Evolutionary conservation across 306 rosid species (phyloP).

Genomic region (Prunus fruticosa): DNA sequence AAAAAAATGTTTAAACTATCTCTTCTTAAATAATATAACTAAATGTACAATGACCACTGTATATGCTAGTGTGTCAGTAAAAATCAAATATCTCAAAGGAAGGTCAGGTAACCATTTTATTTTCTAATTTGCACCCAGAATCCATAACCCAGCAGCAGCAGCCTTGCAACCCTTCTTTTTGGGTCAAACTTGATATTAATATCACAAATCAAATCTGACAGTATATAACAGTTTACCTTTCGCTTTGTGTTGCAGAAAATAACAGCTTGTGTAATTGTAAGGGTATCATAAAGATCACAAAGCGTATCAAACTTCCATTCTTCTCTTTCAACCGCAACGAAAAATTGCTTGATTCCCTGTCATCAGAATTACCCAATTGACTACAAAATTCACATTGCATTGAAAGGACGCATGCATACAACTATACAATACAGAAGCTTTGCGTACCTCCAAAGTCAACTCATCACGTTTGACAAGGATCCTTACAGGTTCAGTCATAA

Average conservation of each 20-base stretch:
- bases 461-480: constrained; percentile 99
- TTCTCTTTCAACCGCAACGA: constrained; percentile 94
- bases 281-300: constrained; percentile 97
- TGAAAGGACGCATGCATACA: constrained; percentile 1
- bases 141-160: not conserved
- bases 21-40: not conserved
- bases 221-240: constrained; percentile 49
- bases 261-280: constrained; percentile 96
- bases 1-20: not conserved
- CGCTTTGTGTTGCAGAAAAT: constrained; percentile 96
- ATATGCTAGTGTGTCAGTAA: too few relatives aligned
- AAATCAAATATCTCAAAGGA: not conserved
- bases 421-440: constrained; percentile 8
- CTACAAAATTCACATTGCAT: constrained; percentile 21
- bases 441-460: constrained; percentile 85
- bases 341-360: constrained; percentile 99
- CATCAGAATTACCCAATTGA: constrained; percentile 4
- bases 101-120: not conserved
- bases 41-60: not conserved
- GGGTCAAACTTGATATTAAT: not conserved
- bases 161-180: not conserved
- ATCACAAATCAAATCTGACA: not conserved
- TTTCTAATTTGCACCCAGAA: not conserved
- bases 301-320: constrained; percentile 98
- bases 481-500: constrained; percentile 98